Conservation (phyloP, 2,329 filamentous ascomycete species). For the Xenosphaeropsis pyriputrescens region DNA sequence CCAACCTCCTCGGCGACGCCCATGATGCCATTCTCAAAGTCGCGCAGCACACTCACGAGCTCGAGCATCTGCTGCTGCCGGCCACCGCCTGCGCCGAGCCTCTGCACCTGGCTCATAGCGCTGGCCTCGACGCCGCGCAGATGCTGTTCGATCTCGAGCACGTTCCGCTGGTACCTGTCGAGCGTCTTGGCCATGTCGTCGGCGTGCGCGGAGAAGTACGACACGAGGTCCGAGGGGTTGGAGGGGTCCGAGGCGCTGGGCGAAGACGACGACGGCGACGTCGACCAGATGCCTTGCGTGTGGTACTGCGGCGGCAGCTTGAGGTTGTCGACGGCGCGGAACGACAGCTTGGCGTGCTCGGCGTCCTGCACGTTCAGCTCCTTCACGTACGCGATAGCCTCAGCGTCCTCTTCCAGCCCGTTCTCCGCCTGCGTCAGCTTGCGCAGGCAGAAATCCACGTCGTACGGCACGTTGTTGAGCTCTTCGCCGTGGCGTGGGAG, state of each 20-base stretch:
- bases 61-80: constrained; percentile 30
- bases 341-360: constrained; percentile 54
- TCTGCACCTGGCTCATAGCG: constrained; percentile 43
- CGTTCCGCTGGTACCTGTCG: constrained; percentile 38
- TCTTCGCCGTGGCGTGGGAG: constrained; percentile 46
- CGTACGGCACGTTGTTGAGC: constrained; percentile 47
- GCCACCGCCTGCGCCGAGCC: constrained; percentile 26
- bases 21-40: constrained; percentile 51
- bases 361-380: constrained; percentile 48
- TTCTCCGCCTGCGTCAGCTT: constrained; percentile 49
- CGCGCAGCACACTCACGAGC: constrained; percentile 42
- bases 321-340: constrained; percentile 61
- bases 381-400: constrained; percentile 40
- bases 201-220: constrained; percentile 46
- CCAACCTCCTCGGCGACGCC: constrained; percentile 47
- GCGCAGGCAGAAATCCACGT: constrained; percentile 46
- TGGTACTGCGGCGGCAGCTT: constrained; percentile 49
- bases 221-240: constrained; percentile 41
- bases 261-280: constrained; percentile 23
- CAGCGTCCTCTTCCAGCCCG: constrained; percentile 46
- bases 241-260: constrained; percentile 19
- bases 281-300: constrained; percentile 24
- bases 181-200: constrained; percentile 47
- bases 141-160: constrained; percentile 51
- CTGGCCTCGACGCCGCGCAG: constrained; percentile 47